phyloP scores from a whole-genome alignment of 192 early-diverging fungal genomes.

The Rhizophagus clarus region DNA sequence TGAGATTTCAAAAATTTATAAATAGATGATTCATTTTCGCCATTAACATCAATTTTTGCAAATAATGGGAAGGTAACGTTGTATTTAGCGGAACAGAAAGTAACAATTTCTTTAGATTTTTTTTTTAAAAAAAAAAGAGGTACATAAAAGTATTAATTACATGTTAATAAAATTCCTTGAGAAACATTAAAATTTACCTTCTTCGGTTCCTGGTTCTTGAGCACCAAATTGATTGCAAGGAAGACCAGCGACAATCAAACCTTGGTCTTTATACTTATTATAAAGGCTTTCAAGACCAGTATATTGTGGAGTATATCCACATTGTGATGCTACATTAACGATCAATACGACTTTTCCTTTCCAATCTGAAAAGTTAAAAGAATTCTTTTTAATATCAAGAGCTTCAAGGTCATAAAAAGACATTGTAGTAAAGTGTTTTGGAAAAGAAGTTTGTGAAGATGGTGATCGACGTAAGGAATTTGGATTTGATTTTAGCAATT shows the following conservation, averaged over 20 bases:
- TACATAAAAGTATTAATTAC: not conserved
- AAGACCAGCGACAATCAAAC: conserved; percentile 86
- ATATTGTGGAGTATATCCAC: conserved; percentile 86
- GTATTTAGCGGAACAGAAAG: not conserved
- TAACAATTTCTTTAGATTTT: not conserved
- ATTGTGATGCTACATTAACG: conserved; percentile 91
- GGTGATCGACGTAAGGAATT: not conserved
- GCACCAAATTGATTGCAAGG: conserved; percentile 87
- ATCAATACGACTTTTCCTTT: conserved; percentile 79
- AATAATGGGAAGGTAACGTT: conserved; percentile 80
- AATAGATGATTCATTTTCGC: conserved; percentile 64
- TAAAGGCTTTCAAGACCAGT: conserved; percentile 68
- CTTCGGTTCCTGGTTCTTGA: conserved; percentile 42
- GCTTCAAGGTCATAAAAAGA: not conserved
- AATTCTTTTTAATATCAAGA: not conserved
- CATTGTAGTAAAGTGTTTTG: not conserved
- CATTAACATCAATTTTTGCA: conserved; percentile 86
- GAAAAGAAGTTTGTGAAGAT: not conserved
- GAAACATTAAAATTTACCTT: not conserved
- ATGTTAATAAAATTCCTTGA: not conserved
- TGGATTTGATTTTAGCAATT: too few relatives aligned
- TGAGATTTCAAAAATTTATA: conserved; percentile 63
- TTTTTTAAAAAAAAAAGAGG: not conserved
- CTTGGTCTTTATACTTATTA: conserved; percentile 64
- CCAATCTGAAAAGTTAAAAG: conserved; percentile 42